Percentiles rank a stretch among this genome's conserved stretches.
phyloP scores from a whole-genome alignment of 1,139 yeast species.

The Candida buenavistaensis region DNA sequence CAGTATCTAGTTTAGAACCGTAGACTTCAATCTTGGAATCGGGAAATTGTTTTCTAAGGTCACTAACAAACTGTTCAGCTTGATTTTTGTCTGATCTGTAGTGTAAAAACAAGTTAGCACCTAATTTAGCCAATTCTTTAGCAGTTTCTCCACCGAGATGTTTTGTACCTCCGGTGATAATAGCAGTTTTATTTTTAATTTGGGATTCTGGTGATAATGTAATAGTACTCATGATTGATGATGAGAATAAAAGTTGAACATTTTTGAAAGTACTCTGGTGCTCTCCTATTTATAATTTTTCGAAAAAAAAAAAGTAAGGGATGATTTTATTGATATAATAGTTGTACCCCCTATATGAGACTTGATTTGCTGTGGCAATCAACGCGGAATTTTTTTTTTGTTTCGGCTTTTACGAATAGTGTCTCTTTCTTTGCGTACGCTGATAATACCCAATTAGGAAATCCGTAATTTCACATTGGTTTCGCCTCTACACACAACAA shows the following conservation, averaged over 20 bases:
- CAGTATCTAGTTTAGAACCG: constrained; percentile 48
- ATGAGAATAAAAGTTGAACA: constrained; percentile 5
- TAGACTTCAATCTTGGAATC: constrained; percentile 44
- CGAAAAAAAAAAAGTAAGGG: no score
- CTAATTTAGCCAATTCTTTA: constrained; percentile 54
- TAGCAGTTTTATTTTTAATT: constrained; percentile 47
- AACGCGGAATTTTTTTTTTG: no score
- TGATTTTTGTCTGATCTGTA: constrained; percentile 49
- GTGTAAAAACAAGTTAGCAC: constrained; percentile 57
- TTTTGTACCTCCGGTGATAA: constrained; percentile 68
- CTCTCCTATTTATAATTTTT: no score
- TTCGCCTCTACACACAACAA: no score
- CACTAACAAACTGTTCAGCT: constrained; percentile 42
- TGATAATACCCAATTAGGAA: no score
- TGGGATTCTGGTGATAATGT: background rate
- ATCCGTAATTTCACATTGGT: no score
- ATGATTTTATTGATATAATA: no score
- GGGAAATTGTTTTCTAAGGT: constrained; percentile 27
- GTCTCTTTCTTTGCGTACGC: no score
- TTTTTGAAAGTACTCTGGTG: constrained; percentile 8
- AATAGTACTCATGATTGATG: constrained; percentile 1
- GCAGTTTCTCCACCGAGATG: constrained; percentile 63
- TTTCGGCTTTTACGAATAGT: no score
- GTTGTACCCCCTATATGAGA: no score
- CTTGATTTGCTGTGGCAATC: no score